Percentiles rank a stretch among this genome's conserved stretches.
Evolutionary conservation across 768 basidiomycete genomes (phyloP).

Genomic region (Mycena pura): DNA sequence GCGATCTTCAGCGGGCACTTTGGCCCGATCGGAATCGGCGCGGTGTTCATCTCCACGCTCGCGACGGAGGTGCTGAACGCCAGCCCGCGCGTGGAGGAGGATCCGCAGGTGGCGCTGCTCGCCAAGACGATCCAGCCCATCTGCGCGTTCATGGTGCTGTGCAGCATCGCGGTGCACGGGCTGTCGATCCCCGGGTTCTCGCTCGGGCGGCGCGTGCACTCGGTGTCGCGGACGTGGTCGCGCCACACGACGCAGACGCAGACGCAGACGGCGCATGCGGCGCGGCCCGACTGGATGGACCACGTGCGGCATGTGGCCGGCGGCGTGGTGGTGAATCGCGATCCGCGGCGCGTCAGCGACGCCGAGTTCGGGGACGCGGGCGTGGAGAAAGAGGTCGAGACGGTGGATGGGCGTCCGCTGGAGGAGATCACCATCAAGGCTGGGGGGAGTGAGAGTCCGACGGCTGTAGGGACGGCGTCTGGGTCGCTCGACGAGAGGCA

Average conservation of each 20-base stretch:
- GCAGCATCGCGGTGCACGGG: slow-evolving; percentile 87
- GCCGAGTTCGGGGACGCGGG: neutral
- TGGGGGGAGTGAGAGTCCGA: slow-evolving; percentile 15
- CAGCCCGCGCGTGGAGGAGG: slow-evolving; percentile 46
- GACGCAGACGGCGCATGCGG: slow-evolving; percentile 21
- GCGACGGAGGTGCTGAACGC: slow-evolving; percentile 66
- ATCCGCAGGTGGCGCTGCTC: slow-evolving; percentile 68
- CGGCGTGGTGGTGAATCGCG: slow-evolving; percentile 87
- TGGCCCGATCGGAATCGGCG: slow-evolving; percentile 84
- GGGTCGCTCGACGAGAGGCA: slow-evolving; percentile 25
- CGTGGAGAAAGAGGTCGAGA: slow-evolving; percentile 3
- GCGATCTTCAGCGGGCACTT: slow-evolving; percentile 96
- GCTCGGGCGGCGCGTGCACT: slow-evolving; percentile 89
- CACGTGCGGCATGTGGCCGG: slow-evolving; percentile 70
- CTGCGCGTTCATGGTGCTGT: slow-evolving; percentile 92
- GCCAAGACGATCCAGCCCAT: slow-evolving; percentile 87
- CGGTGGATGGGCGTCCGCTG: slow-evolving; percentile 17
- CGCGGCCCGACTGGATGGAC: slow-evolving; percentile 81
- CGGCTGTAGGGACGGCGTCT: slow-evolving; percentile 16
- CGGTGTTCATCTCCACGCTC: slow-evolving; percentile 89
- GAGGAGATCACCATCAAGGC: slow-evolving; percentile 21
- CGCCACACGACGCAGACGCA: slow-evolving; percentile 70
- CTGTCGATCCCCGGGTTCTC: slow-evolving; percentile 96
- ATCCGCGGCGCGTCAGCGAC: too few species aligned
- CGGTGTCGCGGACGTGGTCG: slow-evolving; percentile 89